Percentiles rank a stretch among this genome's conserved stretches.
phyloP scores from a whole-genome alignment of 768 basidiomycete species.

The Mycena albidolilacea region DNA sequence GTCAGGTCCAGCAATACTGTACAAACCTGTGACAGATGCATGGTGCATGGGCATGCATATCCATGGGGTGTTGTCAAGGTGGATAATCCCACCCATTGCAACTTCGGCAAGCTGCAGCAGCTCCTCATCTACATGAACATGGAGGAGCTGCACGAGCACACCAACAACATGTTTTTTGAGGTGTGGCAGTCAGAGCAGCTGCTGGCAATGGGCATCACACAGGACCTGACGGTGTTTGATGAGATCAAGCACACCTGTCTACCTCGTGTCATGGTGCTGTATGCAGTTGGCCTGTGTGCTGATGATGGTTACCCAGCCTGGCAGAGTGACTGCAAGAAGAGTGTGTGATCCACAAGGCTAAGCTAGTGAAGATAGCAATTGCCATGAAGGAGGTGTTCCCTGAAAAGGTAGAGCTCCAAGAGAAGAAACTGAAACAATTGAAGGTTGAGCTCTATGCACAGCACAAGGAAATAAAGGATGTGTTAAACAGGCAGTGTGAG shows the following conservation, averaged over 20 bases:
- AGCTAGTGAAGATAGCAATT: constrained; percentile 98
- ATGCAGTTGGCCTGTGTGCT: constrained; percentile 1
- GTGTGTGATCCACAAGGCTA: constrained; percentile 94
- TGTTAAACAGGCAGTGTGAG: constrained; percentile 92
- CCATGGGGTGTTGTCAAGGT: constrained; percentile 99
- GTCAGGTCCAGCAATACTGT: constrained; percentile 95
- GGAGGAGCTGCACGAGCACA: constrained; percentile 98
- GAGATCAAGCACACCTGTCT: constrained; percentile 89
- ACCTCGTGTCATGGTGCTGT: background rate
- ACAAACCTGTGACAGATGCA: constrained; percentile 85
- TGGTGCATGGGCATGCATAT: constrained; percentile 94
- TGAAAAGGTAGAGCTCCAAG: constrained; percentile 99
- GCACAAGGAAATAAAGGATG: constrained; percentile 99
- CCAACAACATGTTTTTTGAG: constrained; percentile 96
- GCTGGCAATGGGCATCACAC: constrained; percentile 95
- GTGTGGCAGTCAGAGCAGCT: constrained; percentile 98
- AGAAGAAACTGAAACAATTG: constrained; percentile 97
- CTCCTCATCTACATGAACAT: constrained; percentile 99
- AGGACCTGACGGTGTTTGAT: constrained; percentile 98
- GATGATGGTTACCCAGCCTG: constrained; percentile 70
- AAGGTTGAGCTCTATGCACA: constrained; percentile 99
- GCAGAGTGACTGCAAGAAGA: constrained; percentile 97
- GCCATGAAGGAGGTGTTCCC: constrained; percentile 99
- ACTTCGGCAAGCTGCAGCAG: constrained; percentile 98
- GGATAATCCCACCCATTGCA: constrained; percentile 98